Evolutionary conservation across 2,329 filamentous ascomycete genomes (phyloP), one percentile per base, ranked within the genome.

Genomic region (Metarhizium sp.): DNA sequence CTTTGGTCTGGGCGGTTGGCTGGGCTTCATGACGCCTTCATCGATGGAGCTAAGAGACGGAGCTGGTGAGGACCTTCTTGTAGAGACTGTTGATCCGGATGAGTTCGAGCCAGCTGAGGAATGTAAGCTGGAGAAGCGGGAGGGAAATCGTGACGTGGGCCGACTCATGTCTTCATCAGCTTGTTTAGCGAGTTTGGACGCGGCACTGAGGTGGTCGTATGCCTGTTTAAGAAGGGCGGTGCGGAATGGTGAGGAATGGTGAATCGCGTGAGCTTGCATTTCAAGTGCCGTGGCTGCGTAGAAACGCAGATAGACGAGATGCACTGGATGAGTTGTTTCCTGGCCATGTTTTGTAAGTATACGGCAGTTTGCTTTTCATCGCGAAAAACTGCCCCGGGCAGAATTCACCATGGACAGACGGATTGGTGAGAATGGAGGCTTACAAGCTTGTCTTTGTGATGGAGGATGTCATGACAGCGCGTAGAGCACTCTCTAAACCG

Each of bases 211-310:
- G 61, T 83, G 78, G 4, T 68, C 65, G 51, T 75, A 75, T 5
- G 80, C 79, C 59, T 81, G 75, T 40, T 73, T 69, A 6, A 84
- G 71, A 6, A 84, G 70, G 54, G 66, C 73, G 38, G 68, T 68
- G 48, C 79, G 76, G 58, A 76, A 72, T 2, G 73, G 65, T 0
- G 77, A 77, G 2, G 71, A 72, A 11, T 72, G 67, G 16, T 73
- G 73, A 7, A 81, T 68, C 40, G 74, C 71, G 32, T 75, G 73
- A 1, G 79, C 79, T 60, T 79, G 79, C 70, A 78, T 77, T 62
- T 84, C 81, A 46, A 81, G 73, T 14, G 80, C 78, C n/a, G 73
- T 77, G 20, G 81, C 81, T n/a, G 80, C 80, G 58, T 83, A 84
- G 64, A 84, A 83, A 64, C 81, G 76, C 6, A 84, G 72, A 58